Conservation (phyloP, 106 monocot species). For the Apostasia shenzhenica region DNA sequence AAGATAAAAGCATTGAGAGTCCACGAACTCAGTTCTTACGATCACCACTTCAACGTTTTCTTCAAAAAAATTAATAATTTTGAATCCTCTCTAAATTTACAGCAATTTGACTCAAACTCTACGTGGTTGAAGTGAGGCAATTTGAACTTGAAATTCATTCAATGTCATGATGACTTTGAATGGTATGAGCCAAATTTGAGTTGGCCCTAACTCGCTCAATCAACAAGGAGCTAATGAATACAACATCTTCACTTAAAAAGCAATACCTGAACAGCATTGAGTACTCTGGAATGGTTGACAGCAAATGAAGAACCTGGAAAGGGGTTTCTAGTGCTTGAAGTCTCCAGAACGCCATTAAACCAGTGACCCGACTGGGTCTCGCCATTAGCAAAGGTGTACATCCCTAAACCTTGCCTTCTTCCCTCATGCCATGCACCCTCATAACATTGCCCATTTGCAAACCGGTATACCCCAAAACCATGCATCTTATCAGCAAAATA, state of each 20-base stretch:
- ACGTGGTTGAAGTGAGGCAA: too few relatives aligned
- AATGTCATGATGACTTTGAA: neutral
- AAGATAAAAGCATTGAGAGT: too few relatives aligned
- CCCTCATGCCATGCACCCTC: conserved; percentile 80
- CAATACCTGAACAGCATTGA: conserved; percentile 59
- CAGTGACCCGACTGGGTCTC: conserved; percentile 64
- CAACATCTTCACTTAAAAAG: too few relatives aligned
- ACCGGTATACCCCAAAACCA: conserved; percentile 59
- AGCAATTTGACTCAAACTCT: too few relatives aligned
- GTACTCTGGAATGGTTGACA: conserved; percentile 66
- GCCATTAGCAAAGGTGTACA: conserved; percentile 64
- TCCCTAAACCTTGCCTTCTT: conserved; percentile 59
- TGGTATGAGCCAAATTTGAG: too few relatives aligned
- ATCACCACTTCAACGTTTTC: too few relatives aligned
- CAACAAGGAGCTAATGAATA: neutral
- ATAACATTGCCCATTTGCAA: conserved; percentile 63
- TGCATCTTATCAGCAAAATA: conserved; percentile 86
- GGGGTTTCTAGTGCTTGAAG: conserved; percentile 40
- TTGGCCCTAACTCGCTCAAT: too few relatives aligned
- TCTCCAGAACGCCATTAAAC: conserved; percentile 60
- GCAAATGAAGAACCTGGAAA: conserved; percentile 47
- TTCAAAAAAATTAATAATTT: too few relatives aligned
- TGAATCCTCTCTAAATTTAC: too few relatives aligned
- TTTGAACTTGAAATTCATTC: neutral
- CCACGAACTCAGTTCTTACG: too few relatives aligned